Percentiles rank a stretch among this genome's conserved stretches.
Evolutionary conservation across 768 basidiomycete species (phyloP).

Genomic region (Hortiboletus campestris): DNA sequence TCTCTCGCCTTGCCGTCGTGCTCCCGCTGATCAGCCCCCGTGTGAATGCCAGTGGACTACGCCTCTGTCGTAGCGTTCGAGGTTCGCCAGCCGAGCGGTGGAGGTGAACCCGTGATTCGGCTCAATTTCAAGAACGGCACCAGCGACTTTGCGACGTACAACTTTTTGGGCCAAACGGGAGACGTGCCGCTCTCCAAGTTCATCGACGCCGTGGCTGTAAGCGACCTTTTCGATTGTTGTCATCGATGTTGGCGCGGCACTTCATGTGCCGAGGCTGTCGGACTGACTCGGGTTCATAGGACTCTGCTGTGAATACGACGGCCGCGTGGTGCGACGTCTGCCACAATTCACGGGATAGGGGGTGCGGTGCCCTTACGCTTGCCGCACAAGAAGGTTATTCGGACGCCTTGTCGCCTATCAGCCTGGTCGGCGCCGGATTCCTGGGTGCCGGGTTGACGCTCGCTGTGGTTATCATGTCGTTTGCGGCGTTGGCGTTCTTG

Average conservation of each 20-base stretch:
- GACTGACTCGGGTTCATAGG: slow-evolving; percentile 31
- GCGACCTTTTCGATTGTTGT: neutral
- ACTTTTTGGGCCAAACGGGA: slow-evolving; percentile 41
- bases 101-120: slow-evolving; percentile 51
- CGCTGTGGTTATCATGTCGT: slow-evolving; percentile 38
- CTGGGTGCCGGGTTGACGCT: slow-evolving; percentile 59
- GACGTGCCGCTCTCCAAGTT: slow-evolving; percentile 59
- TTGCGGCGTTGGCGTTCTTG: slow-evolving; percentile 40
- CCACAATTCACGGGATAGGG: slow-evolving; percentile 53
- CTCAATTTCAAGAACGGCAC: slow-evolving; percentile 75
- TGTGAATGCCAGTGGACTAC: slow-evolving; percentile 49
- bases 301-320: slow-evolving; percentile 49
- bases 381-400: slow-evolving; percentile 26
- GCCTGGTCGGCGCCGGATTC: slow-evolving; percentile 63
- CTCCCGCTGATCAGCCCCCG: neutral
- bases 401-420: slow-evolving; percentile 40
- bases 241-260: neutral
- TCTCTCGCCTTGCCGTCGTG: neutral
- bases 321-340: slow-evolving; percentile 60
- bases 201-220: slow-evolving; percentile 40
- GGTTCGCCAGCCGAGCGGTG: slow-evolving; percentile 47
- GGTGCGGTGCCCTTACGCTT: slow-evolving; percentile 48
- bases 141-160: slow-evolving; percentile 44
- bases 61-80: slow-evolving; percentile 59
- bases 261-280: neutral